Evolutionary conservation across 169 alveolate species (phyloP), one percentile per base, ranked within the genome.

Genomic region (Eimeria necatrix): DNA sequence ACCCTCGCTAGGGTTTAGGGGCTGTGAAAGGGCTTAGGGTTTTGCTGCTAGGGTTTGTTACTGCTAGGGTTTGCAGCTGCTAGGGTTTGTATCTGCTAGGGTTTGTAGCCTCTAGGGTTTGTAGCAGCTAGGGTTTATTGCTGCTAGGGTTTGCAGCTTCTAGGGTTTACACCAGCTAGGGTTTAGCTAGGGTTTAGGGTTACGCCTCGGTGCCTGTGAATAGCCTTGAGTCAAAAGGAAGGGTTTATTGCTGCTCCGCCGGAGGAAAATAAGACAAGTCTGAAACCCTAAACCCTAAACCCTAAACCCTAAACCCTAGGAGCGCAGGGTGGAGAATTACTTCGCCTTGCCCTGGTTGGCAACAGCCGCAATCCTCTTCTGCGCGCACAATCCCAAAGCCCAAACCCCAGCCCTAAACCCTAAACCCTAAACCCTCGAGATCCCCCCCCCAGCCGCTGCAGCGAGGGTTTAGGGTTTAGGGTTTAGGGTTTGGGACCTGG

Each of bases 321-420:
- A 85, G 49, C 61, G 26, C n/a, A 49, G 88, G 22, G 26, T 76
- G 20, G 22, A 10, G 68, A 20, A 86, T 97, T 97, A 97, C 96
- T 98, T 98, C 41, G 98, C 98, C 96, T 98, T 97, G n/a, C 99
- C 99, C 95, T 98, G 99, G 93, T 98, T 98, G 41, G 99, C 99
- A 70, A 98, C 99, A 48, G 99, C 99, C 71, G 97, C 99, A 98
- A 98, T 98, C 96, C 97, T 98, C 59, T 96, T 96, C 98, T 97
- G 96, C 78, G 14, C 71, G 26, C 91, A 32, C 24, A 64, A 56
- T 4, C 8, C 74, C 4, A 22, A 83, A 83, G 18, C n/a, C n/a
- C n/a, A n/a, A n/a, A n/a, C n/a, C n/a, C n/a, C n/a, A 61, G n/a
- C 73, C 6, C 73, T 61, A 60, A 41, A 83, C 48, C 70, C 48